Base-by-base conservation (phyloP, 2,329 filamentous ascomycete species). In the Phoma sp. region DNA sequence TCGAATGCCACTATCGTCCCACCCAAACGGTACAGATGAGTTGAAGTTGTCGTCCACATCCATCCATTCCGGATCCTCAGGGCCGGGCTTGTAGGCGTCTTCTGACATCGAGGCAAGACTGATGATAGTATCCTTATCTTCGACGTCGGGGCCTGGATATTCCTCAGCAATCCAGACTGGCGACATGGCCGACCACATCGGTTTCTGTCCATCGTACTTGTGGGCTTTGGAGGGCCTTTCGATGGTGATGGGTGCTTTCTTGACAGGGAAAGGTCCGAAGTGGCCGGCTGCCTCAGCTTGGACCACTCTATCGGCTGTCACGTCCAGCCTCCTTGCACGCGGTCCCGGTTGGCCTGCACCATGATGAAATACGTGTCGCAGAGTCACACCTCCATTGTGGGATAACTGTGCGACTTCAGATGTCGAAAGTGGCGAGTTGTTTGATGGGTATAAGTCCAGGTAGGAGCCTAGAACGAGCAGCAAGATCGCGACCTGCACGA, bases 61-160 rank as follows among this genome's bases (percentile, higher is more conserved):
- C 45, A 73, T 58, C 71, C 71, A 74, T 43, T 68, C 69, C 7
- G 70, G 64, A 49, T 74, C 71, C 30, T 68, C 64, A 4, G 52
- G 64, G 14, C 67, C 67, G 11, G 65, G 63, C 42, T 73, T 72
- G 52, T 74, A 73, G 18, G 71, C 71, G 54, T 74, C 66, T 43
- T 74, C 70, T 10, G 70, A 72, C 70, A 74, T 74, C 37, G 66
- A 67, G 23, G 71, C 71, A 43, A 74, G 68, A 40, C 65, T 70
- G 45, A 74, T 59, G 24, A 73, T 42, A 2, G 70, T 73, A 23
- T 67, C 62, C 51, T 73, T 74, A 46, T 73, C 69, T 50, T 61
- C 58, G 7, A 74, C 59, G 50, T 73, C 64, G 2, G 71, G 71
- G 22, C 67, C 71, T 11, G 58, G 55, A 10, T 71, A 51, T 33